Evolutionary conservation across 805 yeast species (phyloP).

Genomic region (Teunomyces cretensis): DNA sequence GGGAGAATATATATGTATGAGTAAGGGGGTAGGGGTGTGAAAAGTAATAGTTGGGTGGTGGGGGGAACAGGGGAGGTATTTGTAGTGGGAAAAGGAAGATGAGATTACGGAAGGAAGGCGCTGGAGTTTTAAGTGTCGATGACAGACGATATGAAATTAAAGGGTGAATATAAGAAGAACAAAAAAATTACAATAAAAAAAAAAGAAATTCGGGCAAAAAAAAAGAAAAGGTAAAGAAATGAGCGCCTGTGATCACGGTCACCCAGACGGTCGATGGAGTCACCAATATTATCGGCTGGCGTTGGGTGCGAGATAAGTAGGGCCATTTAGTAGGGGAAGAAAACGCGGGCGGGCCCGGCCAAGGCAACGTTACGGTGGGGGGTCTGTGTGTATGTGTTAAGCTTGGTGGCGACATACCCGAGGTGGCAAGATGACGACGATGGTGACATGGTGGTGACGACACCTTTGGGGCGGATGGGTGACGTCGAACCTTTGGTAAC

Average conservation of each 20-base stretch:
- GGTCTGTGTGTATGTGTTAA: no score
- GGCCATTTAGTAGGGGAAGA: neutral
- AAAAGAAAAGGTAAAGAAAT: neutral
- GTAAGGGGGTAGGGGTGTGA: neutral
- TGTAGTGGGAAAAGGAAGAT: neutral
- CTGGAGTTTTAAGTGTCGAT: conserved; percentile 4
- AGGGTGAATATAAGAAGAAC: conserved; percentile 6
- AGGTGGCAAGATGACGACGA: no score
- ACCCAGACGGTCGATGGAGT: conserved; percentile 2
- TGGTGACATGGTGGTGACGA: no score
- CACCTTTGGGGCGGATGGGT: no score
- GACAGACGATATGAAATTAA: conserved; percentile 6
- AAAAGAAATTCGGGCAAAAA: neutral
- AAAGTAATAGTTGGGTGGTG: neutral
- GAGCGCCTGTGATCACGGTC: conserved; percentile 4
- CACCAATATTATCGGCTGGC: neutral
- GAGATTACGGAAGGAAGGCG: conserved; percentile 1
- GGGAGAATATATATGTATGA: neutral
- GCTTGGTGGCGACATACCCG: no score
- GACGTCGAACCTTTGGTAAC: no score
- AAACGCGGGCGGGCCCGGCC: no score
- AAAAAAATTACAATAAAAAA: neutral
- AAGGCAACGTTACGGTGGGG: no score
- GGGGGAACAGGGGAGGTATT: neutral
- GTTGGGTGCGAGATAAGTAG: neutral